A percentile compares a stretch with the other conserved stretches of the same genome.
Conservation (phyloP, 768 basidiomycete genomes). For the Suillus hirtellus region DNA sequence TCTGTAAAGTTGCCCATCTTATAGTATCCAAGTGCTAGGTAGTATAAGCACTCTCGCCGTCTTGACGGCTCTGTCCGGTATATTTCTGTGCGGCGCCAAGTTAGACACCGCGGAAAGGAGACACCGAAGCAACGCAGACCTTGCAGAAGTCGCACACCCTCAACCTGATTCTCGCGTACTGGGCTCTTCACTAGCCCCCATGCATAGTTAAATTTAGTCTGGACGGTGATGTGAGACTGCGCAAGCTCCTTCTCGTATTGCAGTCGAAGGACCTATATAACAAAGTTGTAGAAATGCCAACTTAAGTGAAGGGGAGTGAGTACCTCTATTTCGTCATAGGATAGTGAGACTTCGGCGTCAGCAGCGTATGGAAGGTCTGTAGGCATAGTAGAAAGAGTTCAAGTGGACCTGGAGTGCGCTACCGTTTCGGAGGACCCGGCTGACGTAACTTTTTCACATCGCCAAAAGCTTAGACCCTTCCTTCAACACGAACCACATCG, state of each 20-base stretch:
- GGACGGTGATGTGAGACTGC: conserved; percentile 83
- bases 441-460: conserved; percentile 27
- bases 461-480: not conserved
- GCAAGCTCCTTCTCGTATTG: conserved; percentile 90
- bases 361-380: conserved; percentile 95
- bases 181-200: conserved; percentile 97
- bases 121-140: conserved; percentile 44
- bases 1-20: conserved; percentile 96
- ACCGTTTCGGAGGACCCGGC: conserved; percentile 19
- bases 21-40: conserved; percentile 93
- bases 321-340: conserved; percentile 90
- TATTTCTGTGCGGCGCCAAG: conserved; percentile 59
- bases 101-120: conserved; percentile 6
- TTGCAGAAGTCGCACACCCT: conserved; percentile 90
- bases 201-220: conserved; percentile 97
- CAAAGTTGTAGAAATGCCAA: conserved; percentile 1
- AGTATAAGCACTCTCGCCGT: conserved; percentile 94
- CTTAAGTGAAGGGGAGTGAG: not conserved
- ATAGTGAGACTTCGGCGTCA: conserved; percentile 86
- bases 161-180: conserved; percentile 79
- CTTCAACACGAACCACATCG: conserved; percentile 28
- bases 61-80: conserved; percentile 86
- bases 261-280: conserved; percentile 67
- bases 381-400: conserved; percentile 43
- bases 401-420: conserved; percentile 1